phyloP scores from a whole-genome alignment of 1,284 basidiomycete species.

The Puccinia polysora region DNA sequence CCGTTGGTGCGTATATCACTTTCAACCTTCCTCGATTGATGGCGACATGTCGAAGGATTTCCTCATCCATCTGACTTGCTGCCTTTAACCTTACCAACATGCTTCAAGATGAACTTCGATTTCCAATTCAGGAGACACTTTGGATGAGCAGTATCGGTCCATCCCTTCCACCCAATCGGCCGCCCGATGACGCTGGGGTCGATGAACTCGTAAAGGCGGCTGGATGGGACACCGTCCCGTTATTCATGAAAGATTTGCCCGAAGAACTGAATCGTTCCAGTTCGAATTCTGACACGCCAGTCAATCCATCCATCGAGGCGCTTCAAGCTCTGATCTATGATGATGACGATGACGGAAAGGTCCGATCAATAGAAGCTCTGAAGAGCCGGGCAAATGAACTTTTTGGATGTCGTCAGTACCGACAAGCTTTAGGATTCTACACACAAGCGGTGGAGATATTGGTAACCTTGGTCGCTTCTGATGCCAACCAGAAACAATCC shows the following conservation, averaged over 20 bases:
- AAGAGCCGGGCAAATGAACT: slow-evolving; percentile 38
- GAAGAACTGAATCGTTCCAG: slow-evolving; percentile 1
- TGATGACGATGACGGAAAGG: neutral
- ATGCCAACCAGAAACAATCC: neutral
- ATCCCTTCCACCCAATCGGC: slow-evolving; percentile 4
- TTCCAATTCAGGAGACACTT: no score
- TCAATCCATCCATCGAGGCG: slow-evolving; percentile 23
- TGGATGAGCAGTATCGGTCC: no score
- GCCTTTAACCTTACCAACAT: no score
- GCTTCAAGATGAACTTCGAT: no score
- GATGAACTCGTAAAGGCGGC: slow-evolving; percentile 17
- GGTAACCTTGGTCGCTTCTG: neutral
- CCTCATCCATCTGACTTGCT: no score
- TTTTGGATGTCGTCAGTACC: slow-evolving; percentile 5
- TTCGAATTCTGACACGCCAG: neutral
- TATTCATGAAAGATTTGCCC: slow-evolving; percentile 36
- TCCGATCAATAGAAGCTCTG: slow-evolving; percentile 12
- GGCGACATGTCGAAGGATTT: no score
- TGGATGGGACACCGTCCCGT: slow-evolving; percentile 30
- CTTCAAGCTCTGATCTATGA: slow-evolving; percentile 38
- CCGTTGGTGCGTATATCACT: no score
- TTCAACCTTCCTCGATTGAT: no score
- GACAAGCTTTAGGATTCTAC: slow-evolving; percentile 38
- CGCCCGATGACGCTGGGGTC: neutral
- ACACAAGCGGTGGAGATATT: slow-evolving; percentile 30